Evolutionary conservation across 2,329 filamentous ascomycete genomes (phyloP).

Genomic region (Fusarium nygamai): DNA sequence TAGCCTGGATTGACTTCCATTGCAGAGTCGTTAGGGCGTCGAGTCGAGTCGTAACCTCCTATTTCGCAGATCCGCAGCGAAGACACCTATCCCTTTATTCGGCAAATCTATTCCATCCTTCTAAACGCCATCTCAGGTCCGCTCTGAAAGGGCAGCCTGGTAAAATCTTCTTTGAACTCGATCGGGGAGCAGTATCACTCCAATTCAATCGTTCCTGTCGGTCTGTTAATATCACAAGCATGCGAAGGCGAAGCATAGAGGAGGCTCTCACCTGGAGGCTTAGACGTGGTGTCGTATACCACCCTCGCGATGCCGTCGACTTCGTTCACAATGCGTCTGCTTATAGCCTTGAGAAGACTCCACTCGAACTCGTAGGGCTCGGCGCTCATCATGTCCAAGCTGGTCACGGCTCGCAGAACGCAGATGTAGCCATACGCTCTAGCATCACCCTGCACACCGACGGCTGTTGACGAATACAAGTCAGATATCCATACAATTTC

Average conservation of each 20-base stretch:
- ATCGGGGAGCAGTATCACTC: not conserved
- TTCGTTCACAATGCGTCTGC: constrained; percentile 16
- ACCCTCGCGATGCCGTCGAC: constrained; percentile 12
- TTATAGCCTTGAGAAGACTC: constrained; percentile 15
- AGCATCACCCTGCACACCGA: constrained; percentile 45
- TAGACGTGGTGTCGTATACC: constrained; percentile 9
- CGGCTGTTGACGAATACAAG: constrained; percentile 41
- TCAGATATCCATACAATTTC: constrained; percentile 13
- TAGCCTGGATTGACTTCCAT: not conserved
- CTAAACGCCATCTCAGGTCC: constrained; percentile 2
- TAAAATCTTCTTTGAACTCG: not conserved
- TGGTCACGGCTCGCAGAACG: constrained; percentile 53
- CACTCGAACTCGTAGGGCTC: constrained; percentile 49
- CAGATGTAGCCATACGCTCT: constrained; percentile 23
- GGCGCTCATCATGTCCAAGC: constrained; percentile 72
- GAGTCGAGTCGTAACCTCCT: not conserved
- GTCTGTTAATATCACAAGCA: not conserved
- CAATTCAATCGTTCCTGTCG: not conserved
- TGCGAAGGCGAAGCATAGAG: not conserved
- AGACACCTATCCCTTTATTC: constrained; percentile 1
- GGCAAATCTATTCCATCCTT: not conserved
- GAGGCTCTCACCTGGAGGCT: not conserved
- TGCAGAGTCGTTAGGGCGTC: not conserved
- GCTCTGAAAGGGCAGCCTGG: not conserved
- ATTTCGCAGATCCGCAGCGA: not conserved